phyloP scores from a whole-genome alignment of 257 asterid species.

The Nicotiana noctiflora region DNA sequence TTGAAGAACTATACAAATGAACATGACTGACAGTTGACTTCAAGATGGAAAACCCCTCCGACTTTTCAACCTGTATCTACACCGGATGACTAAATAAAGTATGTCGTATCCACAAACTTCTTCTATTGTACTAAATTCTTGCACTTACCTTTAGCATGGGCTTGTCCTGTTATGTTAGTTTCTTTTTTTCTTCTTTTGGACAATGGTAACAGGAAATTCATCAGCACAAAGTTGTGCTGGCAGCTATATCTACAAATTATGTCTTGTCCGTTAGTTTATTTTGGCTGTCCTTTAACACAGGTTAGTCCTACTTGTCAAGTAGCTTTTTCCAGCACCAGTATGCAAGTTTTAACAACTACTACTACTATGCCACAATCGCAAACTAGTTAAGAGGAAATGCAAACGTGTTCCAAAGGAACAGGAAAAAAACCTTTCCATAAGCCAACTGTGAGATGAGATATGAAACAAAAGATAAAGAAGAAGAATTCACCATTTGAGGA shows the following conservation, averaged over 20 bases:
- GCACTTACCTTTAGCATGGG: neutral
- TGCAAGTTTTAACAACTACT: neutral
- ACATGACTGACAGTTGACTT: neutral
- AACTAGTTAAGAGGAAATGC: constrained; percentile 1
- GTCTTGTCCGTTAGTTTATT: neutral
- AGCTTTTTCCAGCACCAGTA: neutral
- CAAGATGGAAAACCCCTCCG: neutral
- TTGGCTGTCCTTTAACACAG: neutral
- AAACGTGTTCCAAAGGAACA: neutral
- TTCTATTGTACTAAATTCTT: neutral
- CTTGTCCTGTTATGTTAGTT: neutral
- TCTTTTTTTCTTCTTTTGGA: too few relatives aligned
- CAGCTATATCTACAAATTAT: too few relatives aligned
- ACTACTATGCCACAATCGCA: neutral
- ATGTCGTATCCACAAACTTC: neutral
- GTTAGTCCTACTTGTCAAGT: neutral
- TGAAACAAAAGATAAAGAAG: neutral
- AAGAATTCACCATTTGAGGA: constrained; percentile 49
- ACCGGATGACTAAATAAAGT: neutral
- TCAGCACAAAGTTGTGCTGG: too few relatives aligned
- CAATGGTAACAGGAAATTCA: too few relatives aligned
- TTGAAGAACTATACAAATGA: constrained; percentile 3
- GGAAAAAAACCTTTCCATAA: neutral
- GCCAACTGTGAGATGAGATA: neutral
- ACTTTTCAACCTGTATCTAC: neutral